Base-by-base conservation (phyloP, 139 green algal species). In the Picochlorum costavermella region DNA sequence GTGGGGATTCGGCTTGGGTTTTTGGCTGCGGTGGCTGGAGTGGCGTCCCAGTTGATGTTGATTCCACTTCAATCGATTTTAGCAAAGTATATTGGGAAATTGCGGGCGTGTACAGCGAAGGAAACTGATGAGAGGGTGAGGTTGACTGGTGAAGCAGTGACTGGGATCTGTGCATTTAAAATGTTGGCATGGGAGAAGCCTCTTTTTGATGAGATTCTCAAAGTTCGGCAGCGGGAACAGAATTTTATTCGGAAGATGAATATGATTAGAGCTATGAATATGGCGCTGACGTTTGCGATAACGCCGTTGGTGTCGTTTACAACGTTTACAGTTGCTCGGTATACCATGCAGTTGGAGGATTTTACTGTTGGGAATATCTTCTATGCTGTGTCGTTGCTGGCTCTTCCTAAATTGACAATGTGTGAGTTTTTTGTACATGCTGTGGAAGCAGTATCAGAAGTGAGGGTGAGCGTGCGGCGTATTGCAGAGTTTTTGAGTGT, bases 91-190 rank as follows among this genome's bases (percentile, higher is more conserved):
- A 82, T 92, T 28, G 76, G 67, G 3, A 61, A 59, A 2, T 68
- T 92, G 56, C 61, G 76, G 4, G 43, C 26, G 43, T 28, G 45
- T 29, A 82, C 74, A 12, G 71, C 82, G 2, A 16, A 60, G 10
- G 50, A 76, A 43, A 90, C 87, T 4, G 88, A 95, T 67, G 84
- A 92, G 77, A 78, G 88, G 1, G 86, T 94, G 44, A 75, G 82
- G 16, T 76, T 94, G 50, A 78, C 78, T 20, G 71, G 76, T 1
- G 79, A 86, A 58, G 70, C 68, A 6, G 55, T 86, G 2, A 43
- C 37, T 26, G 86, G 86, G n/a, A 65, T 73, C 9, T 68, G 91
- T 40, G 85, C 86, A 9, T 81, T 88, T 64, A 95, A 95, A 65
- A 92, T 95, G 83, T 60, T 91, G 31, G 66, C 63, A 30, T 91